Base-by-base conservation (phyloP, 2,329 filamentous ascomycete genomes). In the Geosmithia morbida region DNA sequence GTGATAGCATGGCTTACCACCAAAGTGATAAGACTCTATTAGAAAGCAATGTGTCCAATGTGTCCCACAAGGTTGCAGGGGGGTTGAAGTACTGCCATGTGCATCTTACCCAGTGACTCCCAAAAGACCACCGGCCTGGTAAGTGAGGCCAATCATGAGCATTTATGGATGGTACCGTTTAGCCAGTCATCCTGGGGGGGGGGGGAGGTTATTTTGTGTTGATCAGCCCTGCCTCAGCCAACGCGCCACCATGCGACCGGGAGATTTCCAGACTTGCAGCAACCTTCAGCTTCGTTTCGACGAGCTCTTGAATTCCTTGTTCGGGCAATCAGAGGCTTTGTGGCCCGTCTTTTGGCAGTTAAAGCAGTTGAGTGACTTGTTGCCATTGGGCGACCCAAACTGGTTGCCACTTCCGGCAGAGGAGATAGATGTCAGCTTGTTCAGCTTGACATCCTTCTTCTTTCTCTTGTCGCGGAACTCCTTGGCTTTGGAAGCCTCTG, bases 361-460 rank as follows among this genome's bases (percentile, higher is more conserved):
- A 61, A 74, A 77, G 58, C 83, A 86, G 43, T 66, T 67, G 52
- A 61, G 55, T 20, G 53, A 29, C 44, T 57, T 59, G 43, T 48
- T 54, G n/a, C 52, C 53, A 51, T 26, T 56, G 51, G 39, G 40
- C 56, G 40, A 51, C 56, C 17, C 20, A 39, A 43, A 46, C n/a
- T 41, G 13, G 17, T 42, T 47, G 42, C 44, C 43, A 29, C 43
- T 26, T 13, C 61, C 62, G 2, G 54, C 56, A 2, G 57, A 57
- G n/a, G 81, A 85, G 44, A 86, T 77, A 1, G 78, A 81, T 4
- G 69, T 72, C 48, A 81, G 59, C 20, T 70, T 70, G 56, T 82
- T 82, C 48, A 87, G 63, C 51, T 81, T 81, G 46, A 85, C 70
- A 48, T 83, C 77, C 59, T 81, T 83, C 60, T 79, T 79, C 55